phyloP scores from a whole-genome alignment of 1,284 basidiomycete genomes.

The Neotropicomus parvogracilis region DNA sequence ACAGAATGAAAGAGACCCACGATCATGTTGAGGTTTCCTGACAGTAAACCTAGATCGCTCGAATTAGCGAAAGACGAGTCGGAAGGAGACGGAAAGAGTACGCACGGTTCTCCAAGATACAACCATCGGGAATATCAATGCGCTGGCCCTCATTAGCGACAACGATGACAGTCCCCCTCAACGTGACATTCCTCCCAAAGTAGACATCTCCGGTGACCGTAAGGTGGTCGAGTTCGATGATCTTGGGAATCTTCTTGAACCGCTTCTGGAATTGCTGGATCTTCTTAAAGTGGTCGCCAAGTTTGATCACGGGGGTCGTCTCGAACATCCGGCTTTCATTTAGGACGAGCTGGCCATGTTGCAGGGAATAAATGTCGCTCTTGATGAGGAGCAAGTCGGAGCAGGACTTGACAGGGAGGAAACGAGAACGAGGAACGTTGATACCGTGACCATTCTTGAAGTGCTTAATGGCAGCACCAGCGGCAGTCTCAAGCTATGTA shows the following conservation, averaged over 20 bases:
- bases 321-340: conserved; percentile 89
- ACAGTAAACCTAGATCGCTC: conserved; percentile 46
- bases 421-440: conserved; percentile 95
- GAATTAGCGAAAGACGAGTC: conserved; percentile 8
- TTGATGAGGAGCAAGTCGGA: conserved; percentile 94
- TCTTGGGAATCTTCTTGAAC: conserved; percentile 95
- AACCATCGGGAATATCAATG: conserved; percentile 95
- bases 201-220: conserved; percentile 96
- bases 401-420: conserved; percentile 94
- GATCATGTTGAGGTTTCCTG: conserved; percentile 68
- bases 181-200: conserved; percentile 90
- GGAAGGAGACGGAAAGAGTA: conserved; percentile 7
- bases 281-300: conserved; percentile 91
- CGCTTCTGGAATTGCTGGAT: conserved; percentile 97
- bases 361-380: conserved; percentile 92
- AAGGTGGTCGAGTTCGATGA: conserved; percentile 92
- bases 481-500: conserved; percentile 94
- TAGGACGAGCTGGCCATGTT: conserved; percentile 94
- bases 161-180: conserved; percentile 84
- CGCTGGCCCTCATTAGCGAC: conserved; percentile 92
- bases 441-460: conserved; percentile 94
- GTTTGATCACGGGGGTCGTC: conserved; percentile 96
- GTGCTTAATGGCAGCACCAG: conserved; percentile 97
- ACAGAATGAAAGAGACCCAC: conserved; percentile 38
- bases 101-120: conserved; percentile 87